A percentile compares a stretch with the other conserved stretches of the same genome.
Evolutionary conservation across 345 rosid genomes (phyloP).

Genomic region (Mercurialis annua): DNA sequence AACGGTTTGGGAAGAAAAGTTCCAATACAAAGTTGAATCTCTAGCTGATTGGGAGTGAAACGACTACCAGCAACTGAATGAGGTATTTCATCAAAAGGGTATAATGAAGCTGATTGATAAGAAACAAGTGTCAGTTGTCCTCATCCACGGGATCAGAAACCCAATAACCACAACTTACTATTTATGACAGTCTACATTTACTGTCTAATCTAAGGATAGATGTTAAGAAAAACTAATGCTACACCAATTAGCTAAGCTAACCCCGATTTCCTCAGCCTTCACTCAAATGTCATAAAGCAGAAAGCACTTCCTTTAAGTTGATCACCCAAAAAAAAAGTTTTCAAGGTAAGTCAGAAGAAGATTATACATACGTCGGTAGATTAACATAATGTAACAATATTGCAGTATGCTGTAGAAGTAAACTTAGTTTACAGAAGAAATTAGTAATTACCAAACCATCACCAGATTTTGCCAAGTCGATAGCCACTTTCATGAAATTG

Average conservation of each 20-base stretch:
- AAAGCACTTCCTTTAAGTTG: neutral
- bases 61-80: too few relatives aligned
- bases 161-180: too few relatives aligned
- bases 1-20: too few relatives aligned
- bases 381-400: neutral
- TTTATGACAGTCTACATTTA: too few relatives aligned
- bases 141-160: too few relatives aligned
- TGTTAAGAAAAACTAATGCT: neutral
- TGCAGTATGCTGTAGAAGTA: neutral
- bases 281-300: neutral
- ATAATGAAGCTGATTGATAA: too few relatives aligned
- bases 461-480: slow-evolving; percentile 58
- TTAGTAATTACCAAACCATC: slow-evolving; percentile 44
- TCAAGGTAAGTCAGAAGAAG: neutral
- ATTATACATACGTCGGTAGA: neutral
- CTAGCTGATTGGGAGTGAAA: too few relatives aligned
- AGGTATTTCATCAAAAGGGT: too few relatives aligned
- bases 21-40: too few relatives aligned
- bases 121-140: too few relatives aligned
- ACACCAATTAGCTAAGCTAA: neutral
- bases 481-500: slow-evolving; percentile 56
- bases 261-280: neutral
- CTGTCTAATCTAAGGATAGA: neutral
- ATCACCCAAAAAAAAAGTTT: neutral
- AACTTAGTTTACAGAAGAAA: slow-evolving; percentile 7